These are phyloP conservation scores for Syzygium oleosum DNA, from an alignment of 345 rosid species.

Conservation along the genomic window DNA sequence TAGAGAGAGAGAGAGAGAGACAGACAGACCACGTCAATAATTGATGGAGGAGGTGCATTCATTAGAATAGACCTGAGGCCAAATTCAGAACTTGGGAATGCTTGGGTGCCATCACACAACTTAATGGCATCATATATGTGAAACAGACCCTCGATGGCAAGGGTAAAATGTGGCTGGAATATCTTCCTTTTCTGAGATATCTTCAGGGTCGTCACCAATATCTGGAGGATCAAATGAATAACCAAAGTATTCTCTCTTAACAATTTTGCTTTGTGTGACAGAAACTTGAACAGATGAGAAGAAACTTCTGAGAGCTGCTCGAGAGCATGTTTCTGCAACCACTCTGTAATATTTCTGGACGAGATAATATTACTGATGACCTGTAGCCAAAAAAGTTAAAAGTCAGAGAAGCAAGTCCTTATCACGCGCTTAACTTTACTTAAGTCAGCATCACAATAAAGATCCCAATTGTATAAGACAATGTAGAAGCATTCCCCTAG, in stretches of 20 bases:
- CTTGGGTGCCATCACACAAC: conserved; percentile 15
- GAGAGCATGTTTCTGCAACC: conserved; percentile 68
- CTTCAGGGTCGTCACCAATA: conserved; percentile 42
- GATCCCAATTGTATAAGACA: background rate
- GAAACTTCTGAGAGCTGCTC: conserved; percentile 71
- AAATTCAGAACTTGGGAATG: conserved; percentile 31
- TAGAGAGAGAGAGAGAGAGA: background rate
- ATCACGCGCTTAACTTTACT: background rate
- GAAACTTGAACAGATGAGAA: conserved; percentile 48
- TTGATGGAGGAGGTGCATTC: conserved; percentile 59
- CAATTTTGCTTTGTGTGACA: conserved; percentile 36
- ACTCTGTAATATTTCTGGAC: conserved; percentile 44
- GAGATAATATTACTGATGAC: conserved; percentile 36
- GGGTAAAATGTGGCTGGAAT: conserved; percentile 67
- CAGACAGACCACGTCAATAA: conserved; percentile 45
- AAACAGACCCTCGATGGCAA: conserved; percentile 53
- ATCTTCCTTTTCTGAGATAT: conserved; percentile 67
- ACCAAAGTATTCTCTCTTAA: conserved; percentile 26
- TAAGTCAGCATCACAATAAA: background rate
- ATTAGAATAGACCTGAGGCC: conserved; percentile 59
- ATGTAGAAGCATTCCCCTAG: background rate
- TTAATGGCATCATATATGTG: conserved; percentile 44
- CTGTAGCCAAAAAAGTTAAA: conserved; percentile 23
- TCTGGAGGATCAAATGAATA: conserved; percentile 36
- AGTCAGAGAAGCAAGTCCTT: background rate